Evolutionary conservation across 352 stramenopile species (phyloP), one percentile per base, ranked within the genome.

Genomic region (Albugo candida): DNA sequence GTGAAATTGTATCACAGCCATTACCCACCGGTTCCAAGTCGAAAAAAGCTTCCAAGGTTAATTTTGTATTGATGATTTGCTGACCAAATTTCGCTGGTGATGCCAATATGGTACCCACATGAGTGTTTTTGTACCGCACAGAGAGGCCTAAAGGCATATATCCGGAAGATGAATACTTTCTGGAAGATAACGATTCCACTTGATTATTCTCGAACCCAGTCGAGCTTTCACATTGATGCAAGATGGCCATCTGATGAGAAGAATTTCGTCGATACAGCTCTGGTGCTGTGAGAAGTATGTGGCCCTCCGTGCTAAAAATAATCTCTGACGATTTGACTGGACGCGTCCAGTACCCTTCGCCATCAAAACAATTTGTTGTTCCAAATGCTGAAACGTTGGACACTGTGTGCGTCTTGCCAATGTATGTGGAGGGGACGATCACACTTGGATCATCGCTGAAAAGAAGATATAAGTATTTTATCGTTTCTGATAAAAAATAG

Each of bases 401-500:
- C 11, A 21, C 24, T 1, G 35, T 45, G n/a, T 59, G 45, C 10
- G 40, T 11, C 18, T 63, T 56, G 4, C 17, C 13, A 48, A 48
- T 6, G 16, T 18, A 18, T 21, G 46, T 17, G n/a, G 60, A 48
- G 49, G 78, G 74, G 18, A 84, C 70, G 53, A 86, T 78, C 40
- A 83, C 61, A 46, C 80, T 59, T 8, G 67, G 64, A 31, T 85
- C 70, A 24, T 96, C 86, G 45, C 97, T 95, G 65, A 99, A 99
- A 19, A 97, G 85, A 24, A 99, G 56, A 65, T 97, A 99, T 13
- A 99, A 56, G 58, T 99, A 99, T 64, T 99, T 99, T 27, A 96
- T 71, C 3, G 95, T 99, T 70, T 99, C 96, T 2, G 81, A 95
- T 1, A 99, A 67, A 55, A 99, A 98, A 51, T 97, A 99, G 47